These are phyloP conservation scores for Chaetoceros muelleri DNA, from an alignment of 108 stramenopile genomes.

Conservation along the genomic window DNA sequence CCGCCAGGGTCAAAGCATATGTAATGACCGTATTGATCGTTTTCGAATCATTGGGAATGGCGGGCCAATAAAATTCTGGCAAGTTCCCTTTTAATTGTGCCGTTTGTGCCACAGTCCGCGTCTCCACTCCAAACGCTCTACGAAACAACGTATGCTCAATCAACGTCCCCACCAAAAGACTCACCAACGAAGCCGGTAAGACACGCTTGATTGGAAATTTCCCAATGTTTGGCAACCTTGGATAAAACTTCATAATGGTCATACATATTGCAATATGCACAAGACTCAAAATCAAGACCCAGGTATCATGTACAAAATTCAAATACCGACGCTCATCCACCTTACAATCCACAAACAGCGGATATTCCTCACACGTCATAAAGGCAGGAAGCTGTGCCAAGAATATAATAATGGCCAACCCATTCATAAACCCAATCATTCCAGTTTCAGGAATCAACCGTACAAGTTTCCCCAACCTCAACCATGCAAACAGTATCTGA, in stretches of 20 bases:
- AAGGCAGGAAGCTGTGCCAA: conserved; percentile 42
- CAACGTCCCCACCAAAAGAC: conserved; percentile 36
- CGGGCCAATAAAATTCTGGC: conserved; percentile 31
- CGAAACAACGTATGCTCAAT: conserved; percentile 35
- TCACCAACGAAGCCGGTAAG: conserved; percentile 38
- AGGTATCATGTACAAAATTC: conserved; percentile 21
- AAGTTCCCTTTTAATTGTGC: conserved; percentile 24
- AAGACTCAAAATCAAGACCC: conserved; percentile 13
- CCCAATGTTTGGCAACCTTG: conserved; percentile 23
- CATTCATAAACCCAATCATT: conserved; percentile 52
- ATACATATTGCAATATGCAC: conserved; percentile 27
- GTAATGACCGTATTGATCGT: conserved; percentile 22
- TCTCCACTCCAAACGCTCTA: conserved; percentile 19
- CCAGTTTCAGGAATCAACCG: conserved; percentile 45
- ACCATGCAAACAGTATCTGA: conserved; percentile 33
- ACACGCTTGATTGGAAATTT: too few species aligned
- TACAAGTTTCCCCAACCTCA: conserved; percentile 36
- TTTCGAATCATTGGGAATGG: conserved; percentile 15
- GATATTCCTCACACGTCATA: conserved; percentile 22
- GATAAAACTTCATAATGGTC: conserved; percentile 40
- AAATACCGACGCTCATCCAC: conserved; percentile 33
- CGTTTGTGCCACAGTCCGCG: conserved; percentile 36
- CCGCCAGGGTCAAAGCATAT: conserved; percentile 30
- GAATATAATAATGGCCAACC: conserved; percentile 44
- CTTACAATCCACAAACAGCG: conserved; percentile 36